Base-by-base conservation (phyloP, 768 basidiomycete species). In the Russula lepida region DNA sequence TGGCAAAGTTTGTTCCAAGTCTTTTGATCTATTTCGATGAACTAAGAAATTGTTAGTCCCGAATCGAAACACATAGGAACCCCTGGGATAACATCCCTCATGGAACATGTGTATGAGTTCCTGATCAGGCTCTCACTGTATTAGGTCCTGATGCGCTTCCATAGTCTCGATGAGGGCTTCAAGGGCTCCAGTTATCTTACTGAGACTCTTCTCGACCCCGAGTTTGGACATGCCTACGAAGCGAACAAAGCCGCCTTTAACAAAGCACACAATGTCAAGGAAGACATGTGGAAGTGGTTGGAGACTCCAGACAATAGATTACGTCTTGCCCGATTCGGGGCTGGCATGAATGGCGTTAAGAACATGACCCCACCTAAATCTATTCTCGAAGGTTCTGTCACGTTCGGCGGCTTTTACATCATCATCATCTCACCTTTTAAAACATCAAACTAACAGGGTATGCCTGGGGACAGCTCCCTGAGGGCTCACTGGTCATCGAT, bases 121-220 rank as follows among this genome's bases (percentile, higher is more conserved):
- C 17, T 19, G 15, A 47, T 19, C 6, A 15, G 21, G 19, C 44
- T n/a, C n/a, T 15, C 23, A 23, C 21, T 6, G 33, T 35, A 4
- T 46, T 6, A 28, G 4, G 35, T 27, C 23, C 33, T 50, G 12
- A 57, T 32, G 25, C n/a, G 1, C 28, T n/a, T 21, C n/a, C n/a
- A 15, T 11, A 57, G 56, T 3, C 56, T 57, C 35, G 69, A 70
- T 44, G 70, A 71, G 19, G 63, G 44, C 0, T 62, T 66, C 58
- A 70, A 70, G 43, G 46, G 57, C 8, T 62, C 63, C 9, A 64
- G 65, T 1, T 69, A 69, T 52, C 57, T 70, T 9, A 15, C 64
- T 1, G 70, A 71, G 39, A 54, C 62, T 1, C 32, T 73, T 11
- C 47, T 64, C 23, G 61, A 65, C 17, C 58, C 67, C 9, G 54